A percentile compares a stretch with the other conserved stretches of the same genome.
Evolutionary conservation across 768 basidiomycete species (phyloP).

Genomic region (Amanita thiersii): DNA sequence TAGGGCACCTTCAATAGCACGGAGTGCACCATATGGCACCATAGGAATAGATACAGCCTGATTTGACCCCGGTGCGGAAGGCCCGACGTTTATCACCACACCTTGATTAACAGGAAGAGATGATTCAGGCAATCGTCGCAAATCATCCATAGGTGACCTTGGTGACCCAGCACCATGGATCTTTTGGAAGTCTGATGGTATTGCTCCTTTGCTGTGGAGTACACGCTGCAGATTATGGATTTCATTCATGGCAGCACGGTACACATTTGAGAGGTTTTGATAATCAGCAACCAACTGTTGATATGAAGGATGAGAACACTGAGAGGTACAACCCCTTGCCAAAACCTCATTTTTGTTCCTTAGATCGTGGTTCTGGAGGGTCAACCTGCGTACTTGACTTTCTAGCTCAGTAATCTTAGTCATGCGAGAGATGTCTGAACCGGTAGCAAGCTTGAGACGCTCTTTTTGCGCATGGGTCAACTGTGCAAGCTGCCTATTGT

Average conservation of each 20-base stretch:
- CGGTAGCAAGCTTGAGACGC: conserved; percentile 11
- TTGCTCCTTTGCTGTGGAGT: background rate
- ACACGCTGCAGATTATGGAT: conserved; percentile 11
- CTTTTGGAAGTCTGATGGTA: background rate
- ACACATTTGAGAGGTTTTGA: conserved; percentile 9
- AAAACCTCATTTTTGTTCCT: conserved; percentile 13
- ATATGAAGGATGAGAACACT: conserved; percentile 10
- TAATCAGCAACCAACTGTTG: conserved; percentile 14
- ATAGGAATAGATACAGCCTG: background rate
- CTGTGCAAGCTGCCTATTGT: conserved; percentile 25
- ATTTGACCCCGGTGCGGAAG: too few species aligned
- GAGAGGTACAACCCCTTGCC: conserved; percentile 3
- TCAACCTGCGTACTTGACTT: conserved; percentile 15
- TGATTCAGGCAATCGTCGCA: background rate
- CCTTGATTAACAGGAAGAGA: background rate
- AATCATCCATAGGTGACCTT: background rate
- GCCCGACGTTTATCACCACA: too few species aligned
- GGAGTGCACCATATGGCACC: background rate
- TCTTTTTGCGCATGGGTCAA: conserved; percentile 16
- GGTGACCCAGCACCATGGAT: too few species aligned
- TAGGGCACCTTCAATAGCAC: background rate
- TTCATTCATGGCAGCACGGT: conserved; percentile 14
- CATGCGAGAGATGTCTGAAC: conserved; percentile 14
- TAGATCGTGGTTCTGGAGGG: conserved; percentile 13
- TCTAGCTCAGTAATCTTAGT: conserved; percentile 16